Conservation (phyloP, 208 protist genomes). For the Polymyxa betae region DNA sequence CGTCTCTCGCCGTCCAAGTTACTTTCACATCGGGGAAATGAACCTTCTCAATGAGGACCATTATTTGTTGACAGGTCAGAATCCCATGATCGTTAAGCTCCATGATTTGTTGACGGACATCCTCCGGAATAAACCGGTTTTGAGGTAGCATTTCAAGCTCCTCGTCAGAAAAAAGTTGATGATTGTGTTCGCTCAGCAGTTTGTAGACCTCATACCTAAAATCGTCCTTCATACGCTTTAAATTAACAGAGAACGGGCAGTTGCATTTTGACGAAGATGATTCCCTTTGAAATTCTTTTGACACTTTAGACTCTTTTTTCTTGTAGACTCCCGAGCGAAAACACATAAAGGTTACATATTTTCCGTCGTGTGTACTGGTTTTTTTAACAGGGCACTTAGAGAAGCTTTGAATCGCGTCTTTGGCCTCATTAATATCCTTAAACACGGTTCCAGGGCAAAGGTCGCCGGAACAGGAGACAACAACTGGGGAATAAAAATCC, state of each 20-base stretch:
- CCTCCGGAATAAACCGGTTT: neutral
- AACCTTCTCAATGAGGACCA: too few relatives aligned
- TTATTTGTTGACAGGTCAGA: too few relatives aligned
- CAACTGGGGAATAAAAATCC: too few relatives aligned
- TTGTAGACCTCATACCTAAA: neutral
- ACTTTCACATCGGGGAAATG: too few relatives aligned
- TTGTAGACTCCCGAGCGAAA: neutral
- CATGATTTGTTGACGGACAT: neutral
- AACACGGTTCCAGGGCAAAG: neutral
- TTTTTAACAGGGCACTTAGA: neutral
- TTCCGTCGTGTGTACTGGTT: too few relatives aligned
- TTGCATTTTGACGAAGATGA: neutral
- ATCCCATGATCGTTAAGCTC: neutral
- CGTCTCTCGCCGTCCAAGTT: too few relatives aligned
- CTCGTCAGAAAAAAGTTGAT: neutral
- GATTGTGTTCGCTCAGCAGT: neutral
- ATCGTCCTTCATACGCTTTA: neutral
- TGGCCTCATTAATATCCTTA: neutral
- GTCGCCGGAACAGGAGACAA: neutral
- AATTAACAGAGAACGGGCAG: neutral
- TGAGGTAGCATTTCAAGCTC: neutral
- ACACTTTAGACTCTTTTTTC: neutral
- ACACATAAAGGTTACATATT: neutral
- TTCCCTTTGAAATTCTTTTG: neutral
- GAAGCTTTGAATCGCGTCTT: neutral